Base-by-base conservation (phyloP, 1,284 basidiomycete species). In the Trichosporon sp. region DNA sequence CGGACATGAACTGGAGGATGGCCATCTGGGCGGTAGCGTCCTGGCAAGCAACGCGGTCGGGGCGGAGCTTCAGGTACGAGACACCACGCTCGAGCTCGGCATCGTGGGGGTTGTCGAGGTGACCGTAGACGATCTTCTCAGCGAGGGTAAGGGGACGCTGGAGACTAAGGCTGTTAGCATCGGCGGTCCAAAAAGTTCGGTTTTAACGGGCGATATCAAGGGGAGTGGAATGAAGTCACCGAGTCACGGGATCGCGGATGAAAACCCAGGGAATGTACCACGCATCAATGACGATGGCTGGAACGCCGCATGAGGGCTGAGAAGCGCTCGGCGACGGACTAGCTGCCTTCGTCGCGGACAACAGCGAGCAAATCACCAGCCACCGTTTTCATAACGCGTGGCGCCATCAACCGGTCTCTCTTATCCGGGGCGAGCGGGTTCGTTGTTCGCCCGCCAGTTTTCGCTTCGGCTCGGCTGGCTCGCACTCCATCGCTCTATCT, bases 11-110 rank as follows among this genome's bases (percentile, higher is more conserved):
- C 88, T 99, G 96, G 78, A 99, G 90, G 74, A 99, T 90, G 51
- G 97, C 97, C 97, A 99, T 99, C 91, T 98, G 85, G 70, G 95
- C 95, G 69, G 95, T 97, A 76, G 95, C 95, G 89, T 99, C 97
- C 88, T 99, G 97, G 88, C 96, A 99, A 70, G 97, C 96, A 77
- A 99, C 97, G 81, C 97, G 94, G 86, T 97, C 96, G 67, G 96
- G 96, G 78, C 95, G 90, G 67, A 98, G 91, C 87, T 95, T 96
- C 85, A 98, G 90, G 87, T 98, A 98, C 82, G 92, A 95, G 70
- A 88, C 88, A 75, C 96, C 96, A 73, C 96, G 89, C 74, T 86
- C 85, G 79, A 98, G 93, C 79, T 96, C 94, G 85, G 96, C 93
- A 79, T 91, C 88, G 79, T 91, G 90, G 68, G 96, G 91, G 85